phyloP scores from a whole-genome alignment of 2,329 filamentous ascomycete genomes.

The Paraphoma sp. region DNA sequence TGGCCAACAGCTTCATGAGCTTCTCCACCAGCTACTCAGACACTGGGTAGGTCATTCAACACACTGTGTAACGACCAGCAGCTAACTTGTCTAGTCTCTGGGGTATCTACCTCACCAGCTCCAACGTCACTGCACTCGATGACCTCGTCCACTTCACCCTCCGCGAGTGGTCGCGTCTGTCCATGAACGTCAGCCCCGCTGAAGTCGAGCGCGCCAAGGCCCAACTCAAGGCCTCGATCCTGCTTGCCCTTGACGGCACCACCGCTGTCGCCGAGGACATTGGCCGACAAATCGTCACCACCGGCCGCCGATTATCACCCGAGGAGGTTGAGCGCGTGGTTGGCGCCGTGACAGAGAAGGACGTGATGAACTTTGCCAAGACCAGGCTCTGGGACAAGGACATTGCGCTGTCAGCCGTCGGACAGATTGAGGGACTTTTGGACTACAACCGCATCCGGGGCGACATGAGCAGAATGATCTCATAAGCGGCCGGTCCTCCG shows the following conservation, averaged over 20 bases:
- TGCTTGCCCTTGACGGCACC: constrained; percentile 95
- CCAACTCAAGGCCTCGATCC: constrained; percentile 97
- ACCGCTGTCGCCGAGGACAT: constrained; percentile 98
- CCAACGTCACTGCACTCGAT: constrained; percentile 85
- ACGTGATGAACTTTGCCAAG: constrained; percentile 96
- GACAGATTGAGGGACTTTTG: constrained; percentile 83
- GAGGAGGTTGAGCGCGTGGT: constrained; percentile 95
- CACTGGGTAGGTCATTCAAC: constrained; percentile 78
- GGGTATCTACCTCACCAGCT: constrained; percentile 98
- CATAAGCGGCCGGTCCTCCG: constrained; percentile 25
- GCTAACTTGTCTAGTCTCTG: constrained; percentile 74
- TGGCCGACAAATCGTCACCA: constrained; percentile 97
- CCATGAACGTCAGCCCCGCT: constrained; percentile 82
- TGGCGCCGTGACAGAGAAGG: constrained; percentile 88
- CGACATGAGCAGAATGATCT: constrained; percentile 82
- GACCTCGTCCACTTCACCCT: constrained; percentile 98
- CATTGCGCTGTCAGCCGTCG: constrained; percentile 90
- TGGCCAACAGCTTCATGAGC: constrained; percentile 99
- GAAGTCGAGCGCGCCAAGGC: constrained; percentile 99
- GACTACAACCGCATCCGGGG: constrained; percentile 80
- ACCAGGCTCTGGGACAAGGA: constrained; percentile 98
- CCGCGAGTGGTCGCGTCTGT: constrained; percentile 96
- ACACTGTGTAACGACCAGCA: background rate
- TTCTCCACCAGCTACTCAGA: constrained; percentile 99
- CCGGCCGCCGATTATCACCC: constrained; percentile 86